Evolutionary conservation across 192 early-diverging fungal species (phyloP), one percentile per base, ranked within the genome.

Genomic region (Coemansia sp.): DNA sequence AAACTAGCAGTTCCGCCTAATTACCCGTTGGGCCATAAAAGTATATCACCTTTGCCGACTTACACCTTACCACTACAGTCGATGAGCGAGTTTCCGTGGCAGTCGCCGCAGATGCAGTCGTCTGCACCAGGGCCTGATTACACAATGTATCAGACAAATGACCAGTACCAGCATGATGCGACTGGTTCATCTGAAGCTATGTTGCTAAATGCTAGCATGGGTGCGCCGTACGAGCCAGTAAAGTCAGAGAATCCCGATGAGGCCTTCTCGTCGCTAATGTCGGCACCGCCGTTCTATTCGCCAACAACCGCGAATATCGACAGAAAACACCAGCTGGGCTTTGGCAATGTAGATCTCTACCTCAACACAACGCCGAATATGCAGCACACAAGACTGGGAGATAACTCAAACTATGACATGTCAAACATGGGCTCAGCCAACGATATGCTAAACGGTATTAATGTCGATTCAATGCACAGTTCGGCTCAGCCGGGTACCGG

Each of bases 71-170:
- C 65, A 11, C 45, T 68, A 16, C 78, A 74, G 32, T 38, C 74
- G 35, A 45, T 68, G 14, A 58, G 38, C 55, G 49, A 60, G 43
- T 18, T 71, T n/a, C 35, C 73, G 3, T 71, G 69, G 77, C 71
- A 73, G 49, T 57, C 77, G 22, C 50, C 71, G 37, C 75, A 66
- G 52, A 45, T 56, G 47, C 71, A 73, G 52, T 63, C 65, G 23
- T 18, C 57, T 22, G 1, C 61, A 18, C 54, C 55, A 52, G 23
- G 24, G 19, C 52, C 51, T 12, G 26, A 39, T 5, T 52, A 53
- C 20, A 20, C 37, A 7, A 4, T 29, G 50, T 54, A 26, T 24
- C 19, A 22, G 20, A 38, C 19, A 10, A 13, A 26, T 2, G 24
- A 20, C 50, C 52, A 54, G 23, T 4, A 16, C 22, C 20, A 53